phyloP scores from a whole-genome alignment of 192 early-diverging fungal species.

The Dimargaris cristalligena region DNA sequence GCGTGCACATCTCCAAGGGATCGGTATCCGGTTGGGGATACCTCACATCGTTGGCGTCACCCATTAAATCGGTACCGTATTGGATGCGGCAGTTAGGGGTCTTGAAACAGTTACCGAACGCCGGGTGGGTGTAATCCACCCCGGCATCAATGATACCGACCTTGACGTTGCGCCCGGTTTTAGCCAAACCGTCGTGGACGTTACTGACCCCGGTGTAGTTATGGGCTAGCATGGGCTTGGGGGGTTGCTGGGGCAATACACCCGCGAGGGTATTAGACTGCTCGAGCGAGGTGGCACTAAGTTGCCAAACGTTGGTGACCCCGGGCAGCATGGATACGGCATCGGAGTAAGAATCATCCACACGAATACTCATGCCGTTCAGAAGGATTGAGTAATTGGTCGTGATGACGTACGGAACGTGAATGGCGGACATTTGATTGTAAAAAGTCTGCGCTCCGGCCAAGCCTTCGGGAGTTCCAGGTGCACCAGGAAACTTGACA shows the following conservation, averaged over 20 bases:
- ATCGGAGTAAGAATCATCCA: neutral
- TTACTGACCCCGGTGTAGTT: neutral
- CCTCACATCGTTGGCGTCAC: neutral
- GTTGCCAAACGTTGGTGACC: neutral
- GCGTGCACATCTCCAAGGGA: slow-evolving; percentile 21
- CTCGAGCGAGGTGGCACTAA: neutral
- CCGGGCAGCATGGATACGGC: neutral
- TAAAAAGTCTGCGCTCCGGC: neutral
- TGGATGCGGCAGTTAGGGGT: slow-evolving; percentile 23
- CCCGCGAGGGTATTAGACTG: neutral
- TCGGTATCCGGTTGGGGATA: slow-evolving; percentile 20
- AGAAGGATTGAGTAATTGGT: neutral
- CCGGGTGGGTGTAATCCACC: slow-evolving; percentile 33
- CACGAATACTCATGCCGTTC: neutral
- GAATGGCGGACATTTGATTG: neutral
- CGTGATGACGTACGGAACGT: neutral
- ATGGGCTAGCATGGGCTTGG: neutral
- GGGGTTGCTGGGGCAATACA: neutral
- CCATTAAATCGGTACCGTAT: too few species aligned
- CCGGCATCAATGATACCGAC: slow-evolving; percentile 34
- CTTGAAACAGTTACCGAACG: slow-evolving; percentile 26
- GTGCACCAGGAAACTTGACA: neutral
- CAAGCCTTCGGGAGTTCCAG: neutral
- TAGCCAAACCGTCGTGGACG: neutral
- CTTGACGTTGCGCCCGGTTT: slow-evolving; percentile 12